A percentile compares a stretch with the other conserved stretches of the same genome.
phyloP scores from a whole-genome alignment of 1,139 yeast species.

The Pichia sp. region DNA sequence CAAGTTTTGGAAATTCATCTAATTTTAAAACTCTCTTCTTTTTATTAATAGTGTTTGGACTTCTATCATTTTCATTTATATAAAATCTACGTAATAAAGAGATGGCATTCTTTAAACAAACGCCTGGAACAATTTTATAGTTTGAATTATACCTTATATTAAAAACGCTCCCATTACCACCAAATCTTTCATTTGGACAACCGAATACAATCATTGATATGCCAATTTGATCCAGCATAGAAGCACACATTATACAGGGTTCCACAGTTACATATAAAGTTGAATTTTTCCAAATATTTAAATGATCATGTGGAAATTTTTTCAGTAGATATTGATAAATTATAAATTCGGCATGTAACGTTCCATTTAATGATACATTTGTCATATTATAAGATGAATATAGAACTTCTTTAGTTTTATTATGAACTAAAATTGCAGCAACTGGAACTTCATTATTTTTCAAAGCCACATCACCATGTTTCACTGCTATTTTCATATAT shows the following conservation, averaged over 20 bases:
- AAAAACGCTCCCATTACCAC: conserved; percentile 90
- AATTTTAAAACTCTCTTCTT: conserved; percentile 68
- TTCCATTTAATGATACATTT: conserved; percentile 76
- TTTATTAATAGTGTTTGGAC: conserved; percentile 76
- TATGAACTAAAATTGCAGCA: conserved; percentile 54
- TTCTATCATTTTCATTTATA: conserved; percentile 73
- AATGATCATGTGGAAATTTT: conserved; percentile 20
- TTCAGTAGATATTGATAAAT: conserved; percentile 56
- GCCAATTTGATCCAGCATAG: conserved; percentile 77
- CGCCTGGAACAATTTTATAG: conserved; percentile 53
- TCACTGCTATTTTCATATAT: conserved; percentile 46
- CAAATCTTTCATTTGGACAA: conserved; percentile 91
- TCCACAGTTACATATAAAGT: conserved; percentile 90
- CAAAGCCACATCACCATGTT: conserved; percentile 51
- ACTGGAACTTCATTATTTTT: conserved; percentile 64
- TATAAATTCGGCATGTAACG: conserved; percentile 86
- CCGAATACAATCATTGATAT: conserved; percentile 76
- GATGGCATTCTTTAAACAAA: conserved; percentile 75
- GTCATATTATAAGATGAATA: conserved; percentile 85
- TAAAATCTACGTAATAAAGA: conserved; percentile 76
- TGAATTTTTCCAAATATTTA: conserved; percentile 39
- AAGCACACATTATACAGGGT: conserved; percentile 98
- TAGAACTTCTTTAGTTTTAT: conserved; percentile 40
- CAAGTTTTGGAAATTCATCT: conserved; percentile 54
- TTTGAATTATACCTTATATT: conserved; percentile 47